Percentiles rank a stretch among this genome's conserved stretches.
These are phyloP conservation scores for Lasiosphaeris hirsuta DNA, from an alignment of 495 filamentous ascomycete species.

Conservation along the genomic window DNA sequence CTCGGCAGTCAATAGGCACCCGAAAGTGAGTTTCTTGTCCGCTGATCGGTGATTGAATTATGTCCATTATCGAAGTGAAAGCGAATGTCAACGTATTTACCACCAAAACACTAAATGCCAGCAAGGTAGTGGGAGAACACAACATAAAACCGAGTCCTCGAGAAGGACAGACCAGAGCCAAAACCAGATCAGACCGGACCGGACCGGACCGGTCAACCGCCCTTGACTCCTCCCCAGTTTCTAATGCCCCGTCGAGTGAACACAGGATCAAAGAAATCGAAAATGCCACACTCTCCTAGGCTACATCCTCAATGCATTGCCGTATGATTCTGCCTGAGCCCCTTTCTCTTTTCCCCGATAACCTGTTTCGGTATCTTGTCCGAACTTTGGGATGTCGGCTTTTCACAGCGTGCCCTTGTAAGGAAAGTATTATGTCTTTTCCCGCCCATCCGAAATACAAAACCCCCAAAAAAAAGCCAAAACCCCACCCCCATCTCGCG, in stretches of 20 bases:
- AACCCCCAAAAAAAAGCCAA: background rate
- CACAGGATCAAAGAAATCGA: background rate
- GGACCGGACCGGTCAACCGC: background rate
- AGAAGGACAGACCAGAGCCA: background rate
- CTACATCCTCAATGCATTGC: background rate
- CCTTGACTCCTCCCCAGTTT: constrained; percentile 4
- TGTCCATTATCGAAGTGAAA: constrained; percentile 5
- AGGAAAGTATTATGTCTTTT: background rate
- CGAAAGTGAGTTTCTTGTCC: too few relatives aligned
- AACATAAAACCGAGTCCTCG: background rate
- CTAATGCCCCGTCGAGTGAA: constrained; percentile 4
- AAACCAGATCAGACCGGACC: background rate
- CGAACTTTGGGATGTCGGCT: too few relatives aligned
- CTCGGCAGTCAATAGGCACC: too few relatives aligned
- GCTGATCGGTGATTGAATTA: background rate
- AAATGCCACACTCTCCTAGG: background rate
- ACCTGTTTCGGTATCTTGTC: too few relatives aligned
- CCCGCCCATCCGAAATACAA: background rate
- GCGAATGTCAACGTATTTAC: constrained; percentile 5
- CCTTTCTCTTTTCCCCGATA: too few relatives aligned
- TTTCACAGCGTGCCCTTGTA: too few relatives aligned
- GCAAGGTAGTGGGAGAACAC: background rate
- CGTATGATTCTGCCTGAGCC: background rate
- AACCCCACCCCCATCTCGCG: background rate
- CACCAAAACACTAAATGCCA: background rate